Evolutionary conservation across 257 asterid species (phyloP).

Genomic region (Plantago major): DNA sequence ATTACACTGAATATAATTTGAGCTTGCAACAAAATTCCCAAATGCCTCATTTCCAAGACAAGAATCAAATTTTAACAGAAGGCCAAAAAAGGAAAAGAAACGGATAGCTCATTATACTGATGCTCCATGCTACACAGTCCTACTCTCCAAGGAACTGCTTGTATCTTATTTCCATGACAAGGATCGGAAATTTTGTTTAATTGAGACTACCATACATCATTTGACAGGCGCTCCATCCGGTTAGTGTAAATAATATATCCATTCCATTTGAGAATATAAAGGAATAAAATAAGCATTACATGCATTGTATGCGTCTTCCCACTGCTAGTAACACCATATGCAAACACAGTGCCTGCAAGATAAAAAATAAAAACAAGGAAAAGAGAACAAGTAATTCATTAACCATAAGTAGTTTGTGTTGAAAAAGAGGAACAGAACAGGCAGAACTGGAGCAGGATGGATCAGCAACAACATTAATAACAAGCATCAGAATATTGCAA

Average conservation of each 20-base stretch:
- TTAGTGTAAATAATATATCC: too few relatives aligned
- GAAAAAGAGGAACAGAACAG: background rate
- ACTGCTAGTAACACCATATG: conserved; percentile 88
- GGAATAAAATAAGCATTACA: conserved; percentile 36
- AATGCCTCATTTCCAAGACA: background rate
- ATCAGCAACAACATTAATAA: background rate
- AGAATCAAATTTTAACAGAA: background rate
- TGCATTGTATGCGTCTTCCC: conserved; percentile 94
- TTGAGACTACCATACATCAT: too few relatives aligned
- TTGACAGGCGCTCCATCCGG: too few relatives aligned
- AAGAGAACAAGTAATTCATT: conserved; percentile 12
- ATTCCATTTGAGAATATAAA: background rate
- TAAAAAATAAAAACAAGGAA: conserved; percentile 5
- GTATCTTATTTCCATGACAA: background rate
- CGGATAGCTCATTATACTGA: conserved; percentile 8
- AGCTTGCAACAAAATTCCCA: background rate
- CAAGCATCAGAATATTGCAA: background rate
- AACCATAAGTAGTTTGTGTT: conserved; percentile 12
- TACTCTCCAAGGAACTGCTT: too few relatives aligned
- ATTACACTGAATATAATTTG: background rate
- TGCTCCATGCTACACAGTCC: too few relatives aligned
- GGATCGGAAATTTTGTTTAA: too few relatives aligned
- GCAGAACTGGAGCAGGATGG: background rate
- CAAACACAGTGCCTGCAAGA: conserved; percentile 72
- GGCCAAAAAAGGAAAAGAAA: background rate